Conservation (phyloP, 23 red algal species). For the Gracilaria gracilis region DNA sequence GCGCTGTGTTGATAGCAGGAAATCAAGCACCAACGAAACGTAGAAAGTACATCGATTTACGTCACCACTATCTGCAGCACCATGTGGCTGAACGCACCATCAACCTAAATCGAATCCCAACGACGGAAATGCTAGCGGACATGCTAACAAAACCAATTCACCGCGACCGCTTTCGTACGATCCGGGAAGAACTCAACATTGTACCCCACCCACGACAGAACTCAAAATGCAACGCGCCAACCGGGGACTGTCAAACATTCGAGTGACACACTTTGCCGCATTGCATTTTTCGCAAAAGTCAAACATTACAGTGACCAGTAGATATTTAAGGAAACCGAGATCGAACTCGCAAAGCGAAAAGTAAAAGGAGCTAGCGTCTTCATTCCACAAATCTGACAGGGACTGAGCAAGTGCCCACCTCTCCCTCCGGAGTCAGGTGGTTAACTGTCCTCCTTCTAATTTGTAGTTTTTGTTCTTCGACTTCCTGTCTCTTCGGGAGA, state of each 20-base stretch:
- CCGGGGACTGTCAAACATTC: slow-evolving; percentile 39
- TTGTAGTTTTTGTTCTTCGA: too few relatives aligned
- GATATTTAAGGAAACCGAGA: too few relatives aligned
- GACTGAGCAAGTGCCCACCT: too few relatives aligned
- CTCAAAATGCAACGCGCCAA: not conserved
- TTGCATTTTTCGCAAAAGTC: not conserved
- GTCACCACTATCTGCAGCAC: not conserved
- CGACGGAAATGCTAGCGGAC: not conserved
- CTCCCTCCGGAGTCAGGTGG: too few relatives aligned
- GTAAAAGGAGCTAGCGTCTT: too few relatives aligned
- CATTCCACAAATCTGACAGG: too few relatives aligned
- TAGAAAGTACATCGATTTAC: slow-evolving; percentile 28
- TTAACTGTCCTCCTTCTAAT: too few relatives aligned
- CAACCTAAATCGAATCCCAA: not conserved
- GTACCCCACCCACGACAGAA: too few relatives aligned
- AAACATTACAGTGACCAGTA: slow-evolving; percentile 56
- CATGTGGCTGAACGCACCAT: not conserved
- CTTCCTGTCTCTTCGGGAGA: too few relatives aligned
- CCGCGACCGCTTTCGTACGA: not conserved
- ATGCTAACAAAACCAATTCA: slow-evolving; percentile 21
- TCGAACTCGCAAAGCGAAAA: too few relatives aligned
- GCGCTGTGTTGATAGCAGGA: not conserved
- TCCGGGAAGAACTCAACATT: not conserved
- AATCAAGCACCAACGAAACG: slow-evolving; percentile 30
- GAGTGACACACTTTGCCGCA: too few relatives aligned